These are phyloP conservation scores for Populus nigra DNA, from an alignment of 345 rosid genomes.

Conservation along the genomic window DNA sequence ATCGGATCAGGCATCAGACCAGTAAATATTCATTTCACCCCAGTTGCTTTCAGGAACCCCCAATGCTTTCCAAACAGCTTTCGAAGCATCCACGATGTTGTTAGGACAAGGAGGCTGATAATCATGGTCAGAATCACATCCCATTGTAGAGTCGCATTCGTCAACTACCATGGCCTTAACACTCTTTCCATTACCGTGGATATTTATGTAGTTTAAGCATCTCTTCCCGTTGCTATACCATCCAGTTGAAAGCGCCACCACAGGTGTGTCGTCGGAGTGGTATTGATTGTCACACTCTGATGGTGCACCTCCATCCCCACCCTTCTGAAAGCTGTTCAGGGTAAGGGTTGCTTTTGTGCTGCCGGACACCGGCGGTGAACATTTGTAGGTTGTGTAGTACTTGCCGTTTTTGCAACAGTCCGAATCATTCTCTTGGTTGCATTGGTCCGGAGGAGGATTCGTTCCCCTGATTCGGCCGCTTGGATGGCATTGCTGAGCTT, in stretches of 20 bases:
- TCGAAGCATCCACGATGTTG: slow-evolving; percentile 19
- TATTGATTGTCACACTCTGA: slow-evolving; percentile 4
- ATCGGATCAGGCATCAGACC: slow-evolving; percentile 3
- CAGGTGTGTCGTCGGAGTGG: slow-evolving; percentile 4
- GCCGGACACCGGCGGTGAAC: slow-evolving; percentile 20
- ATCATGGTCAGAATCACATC: slow-evolving; percentile 13
- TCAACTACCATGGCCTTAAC: slow-evolving; percentile 7
- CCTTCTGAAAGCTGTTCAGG: slow-evolving; percentile 8
- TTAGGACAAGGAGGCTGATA: slow-evolving; percentile 15
- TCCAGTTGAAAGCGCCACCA: slow-evolving; percentile 12
- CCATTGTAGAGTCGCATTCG: slow-evolving; percentile 9
- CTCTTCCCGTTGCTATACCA: slow-evolving; percentile 4
- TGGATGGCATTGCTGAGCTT: not conserved
- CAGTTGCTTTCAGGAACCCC: not conserved
- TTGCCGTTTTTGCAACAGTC: slow-evolving; percentile 20
- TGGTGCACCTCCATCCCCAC: slow-evolving; percentile 10
- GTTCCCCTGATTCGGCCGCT: not conserved
- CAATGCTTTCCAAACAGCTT: slow-evolving; percentile 14
- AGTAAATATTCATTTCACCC: not conserved
- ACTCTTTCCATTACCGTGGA: not conserved
- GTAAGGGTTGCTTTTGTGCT: slow-evolving; percentile 24
- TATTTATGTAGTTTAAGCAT: slow-evolving; percentile 7
- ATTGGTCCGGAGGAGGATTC: slow-evolving; percentile 1
- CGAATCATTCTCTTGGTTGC: slow-evolving; percentile 2
- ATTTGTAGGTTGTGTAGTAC: slow-evolving; percentile 13